phyloP scores from a whole-genome alignment of 1,284 basidiomycete genomes.

The Leccinum angustisporum region DNA sequence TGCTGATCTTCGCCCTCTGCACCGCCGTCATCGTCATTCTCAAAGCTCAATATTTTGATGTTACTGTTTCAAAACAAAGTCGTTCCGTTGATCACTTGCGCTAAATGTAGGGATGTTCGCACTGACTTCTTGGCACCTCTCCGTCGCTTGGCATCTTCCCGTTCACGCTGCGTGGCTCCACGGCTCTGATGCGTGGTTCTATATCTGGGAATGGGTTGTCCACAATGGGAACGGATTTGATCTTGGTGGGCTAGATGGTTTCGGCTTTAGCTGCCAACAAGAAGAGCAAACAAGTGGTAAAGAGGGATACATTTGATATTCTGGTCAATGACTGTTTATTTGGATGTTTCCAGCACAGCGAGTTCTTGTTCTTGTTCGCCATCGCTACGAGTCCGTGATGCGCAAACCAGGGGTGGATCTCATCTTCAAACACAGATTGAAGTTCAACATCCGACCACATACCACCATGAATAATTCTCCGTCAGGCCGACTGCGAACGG shows the following conservation, averaged over 20 bases:
- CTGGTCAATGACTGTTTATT: slow-evolving; percentile 41
- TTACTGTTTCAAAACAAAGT: slow-evolving; percentile 40
- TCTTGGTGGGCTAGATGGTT: slow-evolving; percentile 76
- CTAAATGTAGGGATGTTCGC: neutral
- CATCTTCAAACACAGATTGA: slow-evolving; percentile 55
- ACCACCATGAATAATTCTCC: slow-evolving; percentile 92
- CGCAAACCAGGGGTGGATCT: slow-evolving; percentile 87
- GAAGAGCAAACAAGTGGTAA: neutral
- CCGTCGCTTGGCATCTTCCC: slow-evolving; percentile 71
- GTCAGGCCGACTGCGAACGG: slow-evolving; percentile 49
- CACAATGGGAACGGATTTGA: slow-evolving; percentile 78
- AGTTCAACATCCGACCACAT: slow-evolving; percentile 18
- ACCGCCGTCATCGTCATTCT: no score
- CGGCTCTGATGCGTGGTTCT: slow-evolving; percentile 93
- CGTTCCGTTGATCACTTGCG: slow-evolving; percentile 1
- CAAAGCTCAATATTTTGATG: no score
- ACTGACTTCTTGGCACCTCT: slow-evolving; percentile 84
- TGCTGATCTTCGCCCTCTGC: slow-evolving; percentile 38
- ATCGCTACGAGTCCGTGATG: slow-evolving; percentile 91
- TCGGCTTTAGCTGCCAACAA: slow-evolving; percentile 4
- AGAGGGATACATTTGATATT: slow-evolving; percentile 48
- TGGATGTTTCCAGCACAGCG: slow-evolving; percentile 24
- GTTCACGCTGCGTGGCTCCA: slow-evolving; percentile 71
- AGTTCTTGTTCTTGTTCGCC: slow-evolving; percentile 92
- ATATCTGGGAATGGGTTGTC: slow-evolving; percentile 96